Percentiles rank a stretch among this genome's conserved stretches.
Evolutionary conservation across 2,329 filamentous ascomycete genomes (phyloP).

Genomic region (Venturia aucupariae): DNA sequence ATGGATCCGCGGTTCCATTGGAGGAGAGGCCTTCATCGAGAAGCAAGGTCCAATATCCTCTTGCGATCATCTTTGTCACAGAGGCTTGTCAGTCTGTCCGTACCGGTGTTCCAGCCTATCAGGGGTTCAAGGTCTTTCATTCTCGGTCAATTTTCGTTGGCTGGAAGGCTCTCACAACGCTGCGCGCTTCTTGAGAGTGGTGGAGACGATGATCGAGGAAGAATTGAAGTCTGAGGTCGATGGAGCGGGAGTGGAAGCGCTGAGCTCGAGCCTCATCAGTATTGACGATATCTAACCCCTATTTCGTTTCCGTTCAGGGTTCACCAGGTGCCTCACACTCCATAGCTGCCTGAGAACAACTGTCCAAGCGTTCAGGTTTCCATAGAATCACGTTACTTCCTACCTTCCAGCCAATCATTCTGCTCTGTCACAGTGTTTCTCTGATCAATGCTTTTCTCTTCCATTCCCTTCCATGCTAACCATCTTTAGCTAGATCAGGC

Average conservation of each 20-base stretch:
- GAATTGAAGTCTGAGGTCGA: not conserved
- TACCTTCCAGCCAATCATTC: not conserved
- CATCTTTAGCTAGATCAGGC: not conserved
- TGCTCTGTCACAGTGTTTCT: not conserved
- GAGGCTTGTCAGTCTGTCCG: not conserved
- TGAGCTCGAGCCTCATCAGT: slow-evolving; percentile 2
- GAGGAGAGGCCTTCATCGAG: not conserved
- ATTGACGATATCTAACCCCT: slow-evolving; percentile 2
- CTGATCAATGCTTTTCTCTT: not conserved
- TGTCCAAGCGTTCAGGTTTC: not conserved
- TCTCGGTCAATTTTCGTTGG: not conserved
- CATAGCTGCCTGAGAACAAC: too few relatives aligned
- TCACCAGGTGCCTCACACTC: not conserved
- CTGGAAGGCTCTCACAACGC: not conserved
- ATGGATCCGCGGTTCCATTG: not conserved
- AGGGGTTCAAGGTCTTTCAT: not conserved
- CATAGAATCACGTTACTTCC: not conserved
- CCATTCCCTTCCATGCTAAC: not conserved
- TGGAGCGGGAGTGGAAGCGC: slow-evolving; percentile 1
- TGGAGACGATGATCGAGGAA: not conserved
- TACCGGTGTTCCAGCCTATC: not conserved
- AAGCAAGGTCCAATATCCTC: not conserved
- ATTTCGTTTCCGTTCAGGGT: not conserved
- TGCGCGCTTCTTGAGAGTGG: not conserved
- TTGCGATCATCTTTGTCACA: not conserved